A percentile compares a stretch with the other conserved stretches of the same genome.
Evolutionary conservation across 2,329 filamentous ascomycete genomes (phyloP).

Genomic region (Trichoderma afroharzianum): DNA sequence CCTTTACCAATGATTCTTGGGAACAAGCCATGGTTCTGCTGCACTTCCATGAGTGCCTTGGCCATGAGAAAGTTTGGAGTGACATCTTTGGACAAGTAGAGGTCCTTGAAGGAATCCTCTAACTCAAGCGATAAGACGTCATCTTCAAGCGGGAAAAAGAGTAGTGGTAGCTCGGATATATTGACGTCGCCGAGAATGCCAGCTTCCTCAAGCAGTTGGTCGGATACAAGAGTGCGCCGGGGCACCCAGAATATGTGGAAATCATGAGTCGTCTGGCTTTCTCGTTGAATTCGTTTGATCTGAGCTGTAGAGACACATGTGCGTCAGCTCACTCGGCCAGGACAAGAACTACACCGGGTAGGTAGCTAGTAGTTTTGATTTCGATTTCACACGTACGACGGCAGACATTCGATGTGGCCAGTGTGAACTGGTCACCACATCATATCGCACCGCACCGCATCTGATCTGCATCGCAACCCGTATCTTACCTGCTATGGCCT

Average conservation of each 20-base stretch:
- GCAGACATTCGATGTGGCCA: neutral
- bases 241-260: constrained; percentile 97
- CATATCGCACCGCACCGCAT: neutral
- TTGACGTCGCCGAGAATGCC: constrained; percentile 91
- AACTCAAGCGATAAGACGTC: constrained; percentile 90
- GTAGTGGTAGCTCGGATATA: constrained; percentile 79
- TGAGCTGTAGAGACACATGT: constrained; percentile 58
- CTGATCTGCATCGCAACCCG: neutral
- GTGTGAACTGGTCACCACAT: neutral
- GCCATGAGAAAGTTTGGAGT: constrained; percentile 87
- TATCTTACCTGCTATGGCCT: constrained; percentile 78
- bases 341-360: neutral
- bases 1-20: constrained; percentile 94
- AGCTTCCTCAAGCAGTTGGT: constrained; percentile 86
- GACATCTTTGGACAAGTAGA: constrained; percentile 87
- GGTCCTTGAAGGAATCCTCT: constrained; percentile 78
- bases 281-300: constrained; percentile 82
- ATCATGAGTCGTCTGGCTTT: constrained; percentile 87
- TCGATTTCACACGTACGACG: neutral
- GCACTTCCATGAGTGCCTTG: constrained; percentile 89
- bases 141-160: constrained; percentile 87
- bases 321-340: constrained; percentile 6
- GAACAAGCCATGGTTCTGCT: constrained; percentile 88
- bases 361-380: neutral
- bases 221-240: constrained; percentile 83